Evolutionary conservation across 1,284 basidiomycete genomes (phyloP), one percentile per base, ranked within the genome.

Genomic region (Tilletia indica): DNA sequence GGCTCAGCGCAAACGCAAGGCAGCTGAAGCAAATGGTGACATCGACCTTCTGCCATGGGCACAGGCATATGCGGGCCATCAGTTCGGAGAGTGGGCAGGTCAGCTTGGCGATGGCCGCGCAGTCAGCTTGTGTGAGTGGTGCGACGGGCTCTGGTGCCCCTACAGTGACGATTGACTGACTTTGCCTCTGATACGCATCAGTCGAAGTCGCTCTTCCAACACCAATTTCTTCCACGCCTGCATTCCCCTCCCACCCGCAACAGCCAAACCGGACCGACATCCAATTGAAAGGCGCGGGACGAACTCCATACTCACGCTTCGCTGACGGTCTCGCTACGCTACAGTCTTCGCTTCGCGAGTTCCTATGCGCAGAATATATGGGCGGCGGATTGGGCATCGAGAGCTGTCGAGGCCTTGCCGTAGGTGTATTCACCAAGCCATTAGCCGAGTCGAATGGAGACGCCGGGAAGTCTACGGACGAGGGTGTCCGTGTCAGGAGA

Each of bases 71-170:
- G 79, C 80, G 14, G 83, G 85, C 0, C 82, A 85, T 54, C 95
- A 98, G 83, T 98, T 98, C 80, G 96, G 94, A 0, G 85, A 83
- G 4, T 98, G 92, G 91, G 96, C 96, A 1, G 94, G 94, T n/a
- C 96, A 98, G 85, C 88, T 99, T 2, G 96, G 96, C 9, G 96
- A 99, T 81, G 96, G 96, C 0, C 89, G 96, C 16, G 96, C 96
- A 0, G 92, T 94, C 39, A 92, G 92, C 9, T 88, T 99, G 68
- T 67, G 77, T 51, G 90, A 91, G 69, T 64, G n/a, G 8, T 63
- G 25, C 39, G 67, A 70, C 19, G 47, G 47, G 25, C 25, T 31
- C 25, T 31, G 25, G 25, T 31, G 34, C 68, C 67, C 31, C 9
- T 16, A 54, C 71, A 54, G 64, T 64, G 25, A 31, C 25, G 25